Conservation (phyloP, 2,329 filamentous ascomycete genomes). For the Aspergillus sp. region DNA sequence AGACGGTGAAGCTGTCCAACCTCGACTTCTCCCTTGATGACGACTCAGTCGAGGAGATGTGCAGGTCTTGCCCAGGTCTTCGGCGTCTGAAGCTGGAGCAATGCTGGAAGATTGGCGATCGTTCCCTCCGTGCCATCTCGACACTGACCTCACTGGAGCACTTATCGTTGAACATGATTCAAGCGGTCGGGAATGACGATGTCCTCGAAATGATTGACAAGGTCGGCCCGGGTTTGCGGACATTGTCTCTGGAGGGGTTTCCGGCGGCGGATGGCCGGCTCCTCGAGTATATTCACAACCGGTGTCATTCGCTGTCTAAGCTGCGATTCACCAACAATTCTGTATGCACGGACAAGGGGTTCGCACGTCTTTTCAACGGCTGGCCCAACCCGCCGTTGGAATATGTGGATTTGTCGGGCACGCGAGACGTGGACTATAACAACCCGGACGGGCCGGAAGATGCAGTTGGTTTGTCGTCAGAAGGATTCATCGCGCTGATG, state of each 20-base stretch:
- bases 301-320: slow-evolving; percentile 61
- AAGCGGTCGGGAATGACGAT: slow-evolving; percentile 45
- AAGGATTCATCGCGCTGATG: slow-evolving; percentile 75
- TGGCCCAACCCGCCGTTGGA: slow-evolving; percentile 67
- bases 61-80: slow-evolving; percentile 56
- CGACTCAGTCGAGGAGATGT: slow-evolving; percentile 54
- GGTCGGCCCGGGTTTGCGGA: slow-evolving; percentile 59
- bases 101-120: slow-evolving; percentile 63
- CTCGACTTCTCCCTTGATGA: slow-evolving; percentile 76
- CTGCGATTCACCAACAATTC: slow-evolving; percentile 74
- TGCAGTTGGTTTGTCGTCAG: slow-evolving; percentile 61
- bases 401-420: slow-evolving; percentile 66
- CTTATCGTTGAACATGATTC: slow-evolving; percentile 60
- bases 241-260: slow-evolving; percentile 67
- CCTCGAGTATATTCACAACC: slow-evolving; percentile 59
- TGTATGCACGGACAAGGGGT: slow-evolving; percentile 64
- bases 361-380: slow-evolving; percentile 59
- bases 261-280: slow-evolving; percentile 58
- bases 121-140: slow-evolving; percentile 57
- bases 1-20: slow-evolving; percentile 67
- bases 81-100: slow-evolving; percentile 69
- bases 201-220: slow-evolving; percentile 53
- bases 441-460: slow-evolving; percentile 55
- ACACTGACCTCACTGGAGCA: slow-evolving; percentile 58
- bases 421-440: slow-evolving; percentile 64